These are phyloP conservation scores for Candida sithepensis DNA, from an alignment of 805 yeast genomes.

Conservation along the genomic window DNA sequence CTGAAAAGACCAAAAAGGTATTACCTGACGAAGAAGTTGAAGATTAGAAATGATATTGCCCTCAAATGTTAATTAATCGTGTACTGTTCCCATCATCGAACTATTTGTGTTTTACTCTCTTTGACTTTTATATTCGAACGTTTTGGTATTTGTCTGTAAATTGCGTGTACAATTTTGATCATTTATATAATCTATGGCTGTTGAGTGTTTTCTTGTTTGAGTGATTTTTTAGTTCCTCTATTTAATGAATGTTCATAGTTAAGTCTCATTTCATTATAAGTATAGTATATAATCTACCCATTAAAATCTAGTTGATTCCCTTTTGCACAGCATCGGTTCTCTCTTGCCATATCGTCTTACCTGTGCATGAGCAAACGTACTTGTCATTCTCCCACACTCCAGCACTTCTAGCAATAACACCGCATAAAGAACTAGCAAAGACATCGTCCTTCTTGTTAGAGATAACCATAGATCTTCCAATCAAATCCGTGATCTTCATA, in stretches of 20 bases:
- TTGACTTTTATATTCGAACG: background rate
- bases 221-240: no score
- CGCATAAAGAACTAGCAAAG: constrained; percentile 52
- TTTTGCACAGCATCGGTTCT: constrained; percentile 61
- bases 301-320: background rate
- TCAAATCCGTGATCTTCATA: constrained; percentile 52
- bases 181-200: no score
- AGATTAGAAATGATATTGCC: background rate
- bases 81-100: no score
- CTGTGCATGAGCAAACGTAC: constrained; percentile 89
- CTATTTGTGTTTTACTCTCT: background rate
- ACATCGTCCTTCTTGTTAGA: constrained; percentile 38
- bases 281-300: background rate
- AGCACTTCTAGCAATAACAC: constrained; percentile 93
- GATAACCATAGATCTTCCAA: constrained; percentile 65
- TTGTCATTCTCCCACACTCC: constrained; percentile 97
- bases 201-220: no score
- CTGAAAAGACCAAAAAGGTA: background rate
- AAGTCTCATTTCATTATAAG: no score
- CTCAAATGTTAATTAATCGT: no score
- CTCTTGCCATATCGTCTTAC: constrained; percentile 96
- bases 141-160: background rate
- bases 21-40: background rate
- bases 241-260: no score
- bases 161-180: no score